Evolutionary conservation across 495 filamentous ascomycete species (phyloP).

Genomic region (Penicillium malachiteum): DNA sequence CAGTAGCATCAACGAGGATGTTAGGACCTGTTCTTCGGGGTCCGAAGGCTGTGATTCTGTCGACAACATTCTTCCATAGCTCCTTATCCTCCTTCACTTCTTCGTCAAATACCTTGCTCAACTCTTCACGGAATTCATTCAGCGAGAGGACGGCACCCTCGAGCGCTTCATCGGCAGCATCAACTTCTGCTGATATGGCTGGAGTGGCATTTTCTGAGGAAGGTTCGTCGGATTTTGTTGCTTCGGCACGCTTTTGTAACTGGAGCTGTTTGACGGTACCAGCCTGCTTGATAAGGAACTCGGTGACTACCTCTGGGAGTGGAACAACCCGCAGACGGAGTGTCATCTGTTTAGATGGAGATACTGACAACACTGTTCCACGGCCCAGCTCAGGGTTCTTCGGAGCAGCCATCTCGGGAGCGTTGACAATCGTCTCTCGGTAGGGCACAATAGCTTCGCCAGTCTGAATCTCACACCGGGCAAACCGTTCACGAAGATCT

Average conservation of each 20-base stretch:
- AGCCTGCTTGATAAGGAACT: constrained; percentile 79
- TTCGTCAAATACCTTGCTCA: constrained; percentile 63
- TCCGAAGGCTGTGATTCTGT: constrained; percentile 86
- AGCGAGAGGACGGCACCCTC: constrained; percentile 59
- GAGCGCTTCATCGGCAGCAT: constrained; percentile 49
- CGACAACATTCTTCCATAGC: constrained; percentile 72
- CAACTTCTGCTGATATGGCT: constrained; percentile 30
- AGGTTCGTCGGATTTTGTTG: constrained; percentile 17
- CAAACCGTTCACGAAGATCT: constrained; percentile 90
- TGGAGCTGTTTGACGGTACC: constrained; percentile 78
- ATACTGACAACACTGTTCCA: constrained; percentile 71
- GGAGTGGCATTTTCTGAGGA: constrained; percentile 21
- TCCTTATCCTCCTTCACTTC: constrained; percentile 63
- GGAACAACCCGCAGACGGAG: constrained; percentile 78
- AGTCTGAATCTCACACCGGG: constrained; percentile 91
- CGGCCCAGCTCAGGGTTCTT: constrained; percentile 85
- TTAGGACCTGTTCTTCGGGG: constrained; percentile 85
- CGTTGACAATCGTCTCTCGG: constrained; percentile 83
- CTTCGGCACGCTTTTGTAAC: constrained; percentile 57
- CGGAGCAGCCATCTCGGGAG: constrained; percentile 85
- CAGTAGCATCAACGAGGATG: constrained; percentile 81
- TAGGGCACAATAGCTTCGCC: constrained; percentile 95
- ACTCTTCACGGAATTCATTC: constrained; percentile 71
- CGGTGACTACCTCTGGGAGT: constrained; percentile 73
- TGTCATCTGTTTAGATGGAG: constrained; percentile 81